Evolutionary conservation across 2,329 filamentous ascomycete species (phyloP), one percentile per base, ranked within the genome.

Genomic region (Diaporthe sp.): DNA sequence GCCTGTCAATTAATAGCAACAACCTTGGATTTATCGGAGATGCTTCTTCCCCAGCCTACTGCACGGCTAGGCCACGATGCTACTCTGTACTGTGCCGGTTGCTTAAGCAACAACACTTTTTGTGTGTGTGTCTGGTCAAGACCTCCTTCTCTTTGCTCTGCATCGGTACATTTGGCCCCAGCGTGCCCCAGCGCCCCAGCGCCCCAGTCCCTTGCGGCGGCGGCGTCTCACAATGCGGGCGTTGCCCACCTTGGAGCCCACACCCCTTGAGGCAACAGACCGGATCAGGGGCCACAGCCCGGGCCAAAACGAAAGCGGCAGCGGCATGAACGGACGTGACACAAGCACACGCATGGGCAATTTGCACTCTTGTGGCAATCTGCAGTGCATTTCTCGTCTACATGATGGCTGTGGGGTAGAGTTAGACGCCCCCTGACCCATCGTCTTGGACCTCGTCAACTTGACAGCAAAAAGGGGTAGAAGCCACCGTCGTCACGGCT

Each of bases 141-240:
- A 27, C 51, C 22, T 22, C 4, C 13, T 7, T 55, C 17, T 30
- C 27, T 19, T 19, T 55, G 8, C 53, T 19, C 19, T 55, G 27
- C 53, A 32, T 32, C 27, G 50, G n/a, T 12, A 51, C 25, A 10
- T 51, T 4, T 51, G 50, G 50, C 50, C 50, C 32, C 37, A 8
- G 7, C 6, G 12, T 15, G 3, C 3, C 50, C 50, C n/a, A 51
- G n/a, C 9, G 13, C 25, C 25, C 51, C 30, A 35, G 61, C 30
- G 61, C 32, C 61, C 13, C 63, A 53, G 47, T 39, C n/a, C 30
- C 22, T 51, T 66, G 44, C 44, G 63, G 47, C 63, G 63, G 32
- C 63, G 63, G 32, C 63, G 63, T 68, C 63, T 68, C 63, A 68
- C 63, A 53, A 68, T 68, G 63, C 44, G 63, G 63, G 61, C 39